Conservation (phyloP, 1,284 basidiomycete species). For the Ganoderma sp. region DNA sequence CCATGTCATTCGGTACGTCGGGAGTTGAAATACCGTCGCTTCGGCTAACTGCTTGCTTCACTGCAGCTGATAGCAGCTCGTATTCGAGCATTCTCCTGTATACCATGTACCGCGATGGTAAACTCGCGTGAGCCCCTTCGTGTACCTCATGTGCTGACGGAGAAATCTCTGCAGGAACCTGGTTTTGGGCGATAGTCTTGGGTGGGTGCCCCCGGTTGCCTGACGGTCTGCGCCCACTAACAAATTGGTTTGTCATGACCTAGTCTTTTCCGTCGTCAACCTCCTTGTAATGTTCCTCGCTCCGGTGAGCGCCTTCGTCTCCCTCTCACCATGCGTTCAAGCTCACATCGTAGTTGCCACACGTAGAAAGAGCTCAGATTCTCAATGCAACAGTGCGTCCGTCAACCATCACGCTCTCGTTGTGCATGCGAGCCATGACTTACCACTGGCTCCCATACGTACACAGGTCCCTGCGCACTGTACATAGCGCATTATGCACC, state of each 20-base stretch:
- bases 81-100: background rate
- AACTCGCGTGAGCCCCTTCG: too few species aligned
- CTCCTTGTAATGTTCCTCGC: conserved; percentile 11
- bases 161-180: background rate
- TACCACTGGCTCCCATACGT: background rate
- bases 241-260: background rate
- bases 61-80: background rate
- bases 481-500: conserved; percentile 8
- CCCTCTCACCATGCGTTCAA: background rate
- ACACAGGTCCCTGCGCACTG: background rate
- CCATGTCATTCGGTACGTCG: background rate
- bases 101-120: conserved; percentile 10
- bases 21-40: background rate
- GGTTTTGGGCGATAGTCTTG: conserved; percentile 1
- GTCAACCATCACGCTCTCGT: too few species aligned
- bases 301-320: background rate
- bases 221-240: background rate
- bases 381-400: conserved; percentile 9
- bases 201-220: background rate
- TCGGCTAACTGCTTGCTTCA: background rate
- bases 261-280: conserved; percentile 9
- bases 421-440: background rate
- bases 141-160: background rate
- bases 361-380: conserved; percentile 2
- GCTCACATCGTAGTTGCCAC: background rate